phyloP scores from a whole-genome alignment of 495 filamentous ascomycete genomes.

The Tuber borchii region DNA sequence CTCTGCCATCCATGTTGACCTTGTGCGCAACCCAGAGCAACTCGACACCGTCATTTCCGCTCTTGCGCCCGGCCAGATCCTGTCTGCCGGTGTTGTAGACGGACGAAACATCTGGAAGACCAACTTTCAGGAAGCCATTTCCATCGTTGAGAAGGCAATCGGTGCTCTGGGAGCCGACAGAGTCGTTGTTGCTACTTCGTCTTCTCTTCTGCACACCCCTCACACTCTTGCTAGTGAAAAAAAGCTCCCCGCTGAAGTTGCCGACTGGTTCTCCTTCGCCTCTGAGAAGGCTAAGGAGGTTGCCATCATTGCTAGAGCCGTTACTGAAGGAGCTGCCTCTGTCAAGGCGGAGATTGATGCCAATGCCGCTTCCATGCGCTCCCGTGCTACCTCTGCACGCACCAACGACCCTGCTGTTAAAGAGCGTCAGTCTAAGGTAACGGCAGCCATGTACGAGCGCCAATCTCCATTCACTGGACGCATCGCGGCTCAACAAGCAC shows the following conservation, averaged over 20 bases:
- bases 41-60: constrained; percentile 68
- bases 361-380: constrained; percentile 83
- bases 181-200: constrained; percentile 91
- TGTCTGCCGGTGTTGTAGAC: constrained; percentile 92
- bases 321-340: constrained; percentile 78
- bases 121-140: constrained; percentile 86
- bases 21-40: constrained; percentile 96
- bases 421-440: constrained; percentile 83
- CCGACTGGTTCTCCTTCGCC: constrained; percentile 98
- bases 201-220: constrained; percentile 92
- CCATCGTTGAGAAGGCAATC: constrained; percentile 76
- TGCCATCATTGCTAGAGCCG: constrained; percentile 89
- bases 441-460: constrained; percentile 78
- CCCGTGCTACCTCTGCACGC: constrained; percentile 80
- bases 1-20: constrained; percentile 84
- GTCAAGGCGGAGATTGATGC: constrained; percentile 82
- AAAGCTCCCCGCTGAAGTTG: constrained; percentile 84
- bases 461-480: constrained; percentile 76
- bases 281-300: constrained; percentile 89
- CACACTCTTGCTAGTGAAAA: constrained; percentile 97
- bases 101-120: constrained; percentile 99
- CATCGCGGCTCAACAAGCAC: constrained; percentile 75
- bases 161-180: constrained; percentile 92
- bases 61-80: constrained; percentile 75
- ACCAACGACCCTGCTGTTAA: constrained; percentile 96